Conservation (phyloP, 495 filamentous ascomycete species). For the Pseudevernia furfuracea region DNA sequence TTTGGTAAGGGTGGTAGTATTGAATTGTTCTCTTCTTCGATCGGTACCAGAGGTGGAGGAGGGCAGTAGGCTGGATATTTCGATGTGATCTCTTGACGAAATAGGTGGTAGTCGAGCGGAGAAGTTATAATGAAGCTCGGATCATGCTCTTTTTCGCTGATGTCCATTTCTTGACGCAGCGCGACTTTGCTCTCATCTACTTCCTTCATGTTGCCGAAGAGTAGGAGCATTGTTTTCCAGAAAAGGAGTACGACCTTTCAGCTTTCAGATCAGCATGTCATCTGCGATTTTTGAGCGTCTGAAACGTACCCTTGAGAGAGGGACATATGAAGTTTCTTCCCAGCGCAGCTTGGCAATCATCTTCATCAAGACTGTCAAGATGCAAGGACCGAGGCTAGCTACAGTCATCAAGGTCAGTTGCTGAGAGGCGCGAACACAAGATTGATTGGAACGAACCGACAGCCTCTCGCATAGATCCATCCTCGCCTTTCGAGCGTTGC, state of each 20-base stretch:
- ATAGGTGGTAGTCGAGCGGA: conserved; percentile 90
- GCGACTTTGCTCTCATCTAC: conserved; percentile 65
- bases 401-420: conserved; percentile 10
- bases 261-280: conserved; percentile 23
- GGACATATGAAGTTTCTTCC: conserved; percentile 67
- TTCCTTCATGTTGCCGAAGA: conserved; percentile 68
- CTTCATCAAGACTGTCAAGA: conserved; percentile 66
- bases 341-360: conserved; percentile 73
- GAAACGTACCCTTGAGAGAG: conserved; percentile 45
- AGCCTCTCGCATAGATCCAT: conserved; percentile 31
- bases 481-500: conserved; percentile 28
- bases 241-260: conserved; percentile 62
- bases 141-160: conserved; percentile 32
- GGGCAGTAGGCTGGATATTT: conserved; percentile 97
- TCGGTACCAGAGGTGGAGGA: conserved; percentile 70
- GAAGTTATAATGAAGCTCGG: conserved; percentile 72
- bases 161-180: conserved; percentile 34
- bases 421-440: background rate
- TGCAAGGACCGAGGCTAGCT: conserved; percentile 55
- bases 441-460: conserved; percentile 23
- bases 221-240: conserved; percentile 83
- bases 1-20: conserved; percentile 79
- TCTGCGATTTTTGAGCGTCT: too few relatives aligned
- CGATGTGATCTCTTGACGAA: conserved; percentile 95
- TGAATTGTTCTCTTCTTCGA: conserved; percentile 83